Percentiles rank a stretch among this genome's conserved stretches.
Evolutionary conservation across 2,329 filamentous ascomycete species (phyloP).

Genomic region (Diplodia corticola): DNA sequence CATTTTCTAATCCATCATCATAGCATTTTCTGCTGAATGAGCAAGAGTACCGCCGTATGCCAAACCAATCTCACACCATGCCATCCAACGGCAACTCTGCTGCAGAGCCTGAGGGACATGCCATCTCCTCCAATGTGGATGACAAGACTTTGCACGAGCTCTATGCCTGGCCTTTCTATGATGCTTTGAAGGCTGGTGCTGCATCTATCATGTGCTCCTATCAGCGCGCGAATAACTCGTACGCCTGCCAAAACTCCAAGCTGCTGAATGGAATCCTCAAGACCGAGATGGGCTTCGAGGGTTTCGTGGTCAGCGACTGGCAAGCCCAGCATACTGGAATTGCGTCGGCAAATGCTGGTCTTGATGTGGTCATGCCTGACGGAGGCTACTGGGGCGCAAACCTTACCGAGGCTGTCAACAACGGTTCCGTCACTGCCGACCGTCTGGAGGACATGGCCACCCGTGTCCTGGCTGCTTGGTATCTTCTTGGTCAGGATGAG

Average conservation of each 20-base stretch:
- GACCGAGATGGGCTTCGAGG: slow-evolving; percentile 52
- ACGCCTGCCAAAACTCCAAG: slow-evolving; percentile 40
- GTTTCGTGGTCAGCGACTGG: slow-evolving; percentile 47
- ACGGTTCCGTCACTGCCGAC: slow-evolving; percentile 29
- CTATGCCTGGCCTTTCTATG: slow-evolving; percentile 67
- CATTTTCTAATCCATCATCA: background rate
- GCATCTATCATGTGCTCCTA: slow-evolving; percentile 62
- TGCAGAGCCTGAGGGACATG: slow-evolving; percentile 53
- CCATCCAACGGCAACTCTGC: background rate
- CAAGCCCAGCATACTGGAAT: slow-evolving; percentile 49
- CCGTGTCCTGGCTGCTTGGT: slow-evolving; percentile 32
- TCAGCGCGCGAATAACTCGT: slow-evolving; percentile 36
- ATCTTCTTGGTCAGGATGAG: slow-evolving; percentile 43
- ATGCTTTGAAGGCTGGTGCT: slow-evolving; percentile 58
- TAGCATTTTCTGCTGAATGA: slow-evolving; percentile 61
- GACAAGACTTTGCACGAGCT: slow-evolving; percentile 65
- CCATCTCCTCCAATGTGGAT: slow-evolving; percentile 58
- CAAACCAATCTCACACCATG: slow-evolving; percentile 38
- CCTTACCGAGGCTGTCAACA: slow-evolving; percentile 34
- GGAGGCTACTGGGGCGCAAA: slow-evolving; percentile 36
- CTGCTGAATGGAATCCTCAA: slow-evolving; percentile 54
- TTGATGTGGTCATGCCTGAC: slow-evolving; percentile 50
- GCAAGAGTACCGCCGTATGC: slow-evolving; percentile 54
- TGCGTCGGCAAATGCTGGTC: slow-evolving; percentile 46
- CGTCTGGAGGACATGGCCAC: slow-evolving; percentile 37